Base-by-base conservation (phyloP, 306 rosid species). In the Inga laurina region DNA sequence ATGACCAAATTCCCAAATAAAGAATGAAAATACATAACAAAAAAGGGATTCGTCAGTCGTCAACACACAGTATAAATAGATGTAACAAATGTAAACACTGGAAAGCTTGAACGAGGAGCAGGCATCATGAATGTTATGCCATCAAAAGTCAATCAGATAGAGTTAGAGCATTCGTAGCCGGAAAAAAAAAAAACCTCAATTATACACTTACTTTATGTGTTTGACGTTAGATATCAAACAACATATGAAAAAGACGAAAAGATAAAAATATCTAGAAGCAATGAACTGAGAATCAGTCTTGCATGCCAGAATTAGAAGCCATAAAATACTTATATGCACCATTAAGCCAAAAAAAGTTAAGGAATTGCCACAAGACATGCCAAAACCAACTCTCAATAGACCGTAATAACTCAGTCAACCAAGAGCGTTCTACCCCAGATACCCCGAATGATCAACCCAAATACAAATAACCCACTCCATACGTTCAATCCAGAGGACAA, bases 301-400 rank as follows among this genome's bases (percentile, higher is more conserved):
- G 79, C 79, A 78, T 74, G 69, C 84, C 76, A 34, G 77, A 84
- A 84, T 57, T 41, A 78, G 82, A 84, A 81, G 67, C 76, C 73
- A 78, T 35, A 80, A 48, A 37, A 73, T 56, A 56, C 80, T 77
- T 76, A 71, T 79, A 15, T 32, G 7, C 56, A 61, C 49, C 56
- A 78, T 80, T 72, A 41, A 22, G 71, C 18, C 69, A 30, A 18
- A 77, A 3, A 8, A 10, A 59, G 0, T 78, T 30, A 81, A 81
- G 62, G 64, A 76, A 61, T 43, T 77, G 68, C 7, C 79, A 84
- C 8, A 12, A 68, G 52, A 34, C 62, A 73, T 48, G 44, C 49
- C 14, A 68, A 22, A 86, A 84, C 69, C 39, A 65, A 27, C 77
- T 48, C 81, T 83, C 74, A 64, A 54, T 34, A 22, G 54, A 51